A percentile compares a stretch with the other conserved stretches of the same genome.
Evolutionary conservation across 2,329 filamentous ascomycete species (phyloP).

Genomic region (Parascedosporium putredinis): DNA sequence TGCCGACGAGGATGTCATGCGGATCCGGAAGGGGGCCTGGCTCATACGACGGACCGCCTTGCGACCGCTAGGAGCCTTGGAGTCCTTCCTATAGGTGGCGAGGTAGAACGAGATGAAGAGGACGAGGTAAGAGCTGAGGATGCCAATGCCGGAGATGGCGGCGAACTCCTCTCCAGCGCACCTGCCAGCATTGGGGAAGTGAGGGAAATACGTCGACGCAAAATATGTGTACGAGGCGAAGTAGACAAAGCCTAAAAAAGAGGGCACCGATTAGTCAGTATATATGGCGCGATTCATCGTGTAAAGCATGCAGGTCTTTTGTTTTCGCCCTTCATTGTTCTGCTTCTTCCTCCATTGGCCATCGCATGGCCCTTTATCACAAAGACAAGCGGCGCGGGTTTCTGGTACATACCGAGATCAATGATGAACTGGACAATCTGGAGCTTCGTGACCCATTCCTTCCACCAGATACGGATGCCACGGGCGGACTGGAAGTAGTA

Average conservation of each 20-base stretch:
- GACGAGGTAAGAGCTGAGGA: slow-evolving; percentile 88
- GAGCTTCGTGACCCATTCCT: slow-evolving; percentile 97
- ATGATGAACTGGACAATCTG: slow-evolving; percentile 97
- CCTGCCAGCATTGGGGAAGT: slow-evolving; percentile 71
- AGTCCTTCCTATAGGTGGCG: slow-evolving; percentile 85
- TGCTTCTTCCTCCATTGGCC: slow-evolving; percentile 6
- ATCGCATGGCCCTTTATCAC: no score
- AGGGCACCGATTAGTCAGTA: neutral
- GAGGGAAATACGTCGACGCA: slow-evolving; percentile 77
- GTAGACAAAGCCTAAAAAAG: slow-evolving; percentile 86
- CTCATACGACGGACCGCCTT: slow-evolving; percentile 61
- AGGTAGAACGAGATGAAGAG: slow-evolving; percentile 99
- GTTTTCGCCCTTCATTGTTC: no score
- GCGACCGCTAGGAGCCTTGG: slow-evolving; percentile 69
- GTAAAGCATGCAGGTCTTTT: no score
- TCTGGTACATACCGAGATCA: slow-evolving; percentile 66
- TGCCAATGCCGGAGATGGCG: slow-evolving; percentile 82
- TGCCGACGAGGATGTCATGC: slow-evolving; percentile 44
- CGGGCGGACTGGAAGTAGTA: slow-evolving; percentile 99
- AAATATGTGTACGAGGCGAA: slow-evolving; percentile 99
- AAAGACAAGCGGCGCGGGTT: neutral
- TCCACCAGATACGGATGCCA: slow-evolving; percentile 96
- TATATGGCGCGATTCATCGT: no score
- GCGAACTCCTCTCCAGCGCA: slow-evolving; percentile 97
- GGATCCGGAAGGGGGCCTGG: slow-evolving; percentile 69